Evolutionary conservation across 257 asterid genomes (phyloP).

Genomic region (Avicennia marina): DNA sequence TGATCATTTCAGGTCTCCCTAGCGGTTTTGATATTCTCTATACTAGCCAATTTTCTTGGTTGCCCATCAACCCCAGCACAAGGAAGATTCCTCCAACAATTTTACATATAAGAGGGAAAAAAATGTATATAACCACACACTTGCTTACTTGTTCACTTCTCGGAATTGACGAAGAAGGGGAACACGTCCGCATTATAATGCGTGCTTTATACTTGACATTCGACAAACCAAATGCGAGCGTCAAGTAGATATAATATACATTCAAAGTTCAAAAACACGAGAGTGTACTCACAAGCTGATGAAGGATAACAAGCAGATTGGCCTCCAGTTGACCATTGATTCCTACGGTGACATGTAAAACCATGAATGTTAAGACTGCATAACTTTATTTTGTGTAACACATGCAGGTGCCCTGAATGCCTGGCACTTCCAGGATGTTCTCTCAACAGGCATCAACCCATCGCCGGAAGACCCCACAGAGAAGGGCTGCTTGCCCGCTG

Average conservation of each 20-base stretch:
- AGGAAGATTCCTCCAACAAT: neutral
- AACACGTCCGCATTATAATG: neutral
- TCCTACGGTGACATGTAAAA: too few species aligned
- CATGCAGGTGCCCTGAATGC: conserved; percentile 54
- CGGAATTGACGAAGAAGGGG: neutral
- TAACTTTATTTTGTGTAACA: conserved; percentile 53
- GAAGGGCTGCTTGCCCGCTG: conserved; percentile 23
- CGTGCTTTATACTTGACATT: conserved; percentile 8
- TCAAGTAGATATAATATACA: conserved; percentile 44
- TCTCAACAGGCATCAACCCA: conserved; percentile 38
- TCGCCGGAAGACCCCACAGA: conserved; percentile 27
- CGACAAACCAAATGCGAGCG: conserved; percentile 28
- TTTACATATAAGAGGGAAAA: neutral
- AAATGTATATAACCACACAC: conserved; percentile 2
- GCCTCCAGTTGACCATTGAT: conserved; percentile 23
- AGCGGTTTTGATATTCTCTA: too few species aligned
- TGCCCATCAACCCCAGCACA: neutral
- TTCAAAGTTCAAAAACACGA: conserved; percentile 30
- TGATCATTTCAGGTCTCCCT: too few species aligned
- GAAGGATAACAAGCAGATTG: conserved; percentile 5
- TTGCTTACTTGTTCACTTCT: neutral
- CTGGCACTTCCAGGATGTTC: conserved; percentile 67
- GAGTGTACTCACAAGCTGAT: conserved; percentile 28
- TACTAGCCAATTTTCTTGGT: neutral
- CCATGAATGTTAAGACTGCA: conserved; percentile 40